Evolutionary conservation across 2,329 filamentous ascomycete species (phyloP).

Genomic region (Botrytis fragariae): DNA sequence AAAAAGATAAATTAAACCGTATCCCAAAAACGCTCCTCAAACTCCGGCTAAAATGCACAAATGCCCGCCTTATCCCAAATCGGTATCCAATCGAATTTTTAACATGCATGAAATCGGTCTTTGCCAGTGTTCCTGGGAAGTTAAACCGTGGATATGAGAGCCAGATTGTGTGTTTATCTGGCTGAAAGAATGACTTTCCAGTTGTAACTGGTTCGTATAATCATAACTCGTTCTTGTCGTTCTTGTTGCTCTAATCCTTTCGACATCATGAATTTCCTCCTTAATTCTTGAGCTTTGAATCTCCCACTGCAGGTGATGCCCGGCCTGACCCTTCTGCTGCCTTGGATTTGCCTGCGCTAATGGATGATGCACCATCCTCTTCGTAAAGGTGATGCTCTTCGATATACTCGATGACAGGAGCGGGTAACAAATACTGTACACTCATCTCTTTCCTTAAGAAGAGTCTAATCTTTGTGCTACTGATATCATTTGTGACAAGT

Average conservation of each 20-base stretch:
- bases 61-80: slow-evolving; percentile 3
- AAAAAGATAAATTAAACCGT: background rate
- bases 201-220: slow-evolving; percentile 2
- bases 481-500: slow-evolving; percentile 82
- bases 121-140: background rate
- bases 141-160: background rate
- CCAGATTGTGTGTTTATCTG: background rate
- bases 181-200: slow-evolving; percentile 7
- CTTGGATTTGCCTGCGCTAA: slow-evolving; percentile 30
- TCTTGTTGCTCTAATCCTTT: background rate
- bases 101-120: slow-evolving; percentile 4
- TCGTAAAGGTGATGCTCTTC: slow-evolving; percentile 64
- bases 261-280: background rate
- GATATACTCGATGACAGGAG: slow-evolving; percentile 73
- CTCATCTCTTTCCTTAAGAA: slow-evolving; percentile 79
- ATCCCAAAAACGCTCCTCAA: background rate
- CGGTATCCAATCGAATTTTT: slow-evolving; percentile 16
- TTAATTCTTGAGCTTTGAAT: slow-evolving; percentile 26
- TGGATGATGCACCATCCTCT: slow-evolving; percentile 41
- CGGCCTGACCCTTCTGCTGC: slow-evolving; percentile 23
- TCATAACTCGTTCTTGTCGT: background rate
- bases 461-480: slow-evolving; percentile 76
- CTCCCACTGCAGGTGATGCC: slow-evolving; percentile 23
- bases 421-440: slow-evolving; percentile 73
- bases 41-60: slow-evolving; percentile 12